Conservation (phyloP, 2,329 filamentous ascomycete genomes). For the Phyllosticta ampelicida region DNA sequence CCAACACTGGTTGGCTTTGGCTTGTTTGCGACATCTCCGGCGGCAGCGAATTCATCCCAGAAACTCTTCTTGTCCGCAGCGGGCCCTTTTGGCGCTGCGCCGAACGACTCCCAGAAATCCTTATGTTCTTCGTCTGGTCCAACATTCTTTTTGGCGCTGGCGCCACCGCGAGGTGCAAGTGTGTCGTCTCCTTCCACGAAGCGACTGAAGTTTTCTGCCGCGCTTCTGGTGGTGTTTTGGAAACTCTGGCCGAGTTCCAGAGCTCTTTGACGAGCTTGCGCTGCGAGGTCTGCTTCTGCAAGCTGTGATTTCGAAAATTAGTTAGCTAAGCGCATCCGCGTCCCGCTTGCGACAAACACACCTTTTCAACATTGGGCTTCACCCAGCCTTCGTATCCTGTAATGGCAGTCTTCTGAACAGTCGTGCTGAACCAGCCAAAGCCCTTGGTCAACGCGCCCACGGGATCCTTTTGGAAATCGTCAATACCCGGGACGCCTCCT, state of each 20-base stretch:
- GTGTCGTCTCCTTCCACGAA: conserved; percentile 69
- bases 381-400: conserved; percentile 85
- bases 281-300: conserved; percentile 51
- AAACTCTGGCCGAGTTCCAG: conserved; percentile 49
- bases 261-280: conserved; percentile 50
- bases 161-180: conserved; percentile 9
- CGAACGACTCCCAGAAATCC: conserved; percentile 90
- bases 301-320: conserved; percentile 42
- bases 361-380: conserved; percentile 83
- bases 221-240: conserved; percentile 56
- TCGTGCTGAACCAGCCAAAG: conserved; percentile 86
- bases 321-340: background rate
- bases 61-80: conserved; percentile 43
- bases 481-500: conserved; percentile 53
- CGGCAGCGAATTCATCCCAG: conserved; percentile 37
- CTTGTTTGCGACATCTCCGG: conserved; percentile 23
- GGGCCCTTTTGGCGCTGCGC: conserved; percentile 47
- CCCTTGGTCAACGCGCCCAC: conserved; percentile 80
- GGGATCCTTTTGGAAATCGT: conserved; percentile 86
- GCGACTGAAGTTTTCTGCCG: conserved; percentile 68
- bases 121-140: conserved; percentile 43
- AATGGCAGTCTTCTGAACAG: conserved; percentile 83
- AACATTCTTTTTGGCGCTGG: conserved; percentile 9
- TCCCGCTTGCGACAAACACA: conserved; percentile 32
- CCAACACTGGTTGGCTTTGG: conserved; percentile 43